Evolutionary conservation across 2,329 filamentous ascomycete genomes (phyloP).

Genomic region (Spiromastix sp.): DNA sequence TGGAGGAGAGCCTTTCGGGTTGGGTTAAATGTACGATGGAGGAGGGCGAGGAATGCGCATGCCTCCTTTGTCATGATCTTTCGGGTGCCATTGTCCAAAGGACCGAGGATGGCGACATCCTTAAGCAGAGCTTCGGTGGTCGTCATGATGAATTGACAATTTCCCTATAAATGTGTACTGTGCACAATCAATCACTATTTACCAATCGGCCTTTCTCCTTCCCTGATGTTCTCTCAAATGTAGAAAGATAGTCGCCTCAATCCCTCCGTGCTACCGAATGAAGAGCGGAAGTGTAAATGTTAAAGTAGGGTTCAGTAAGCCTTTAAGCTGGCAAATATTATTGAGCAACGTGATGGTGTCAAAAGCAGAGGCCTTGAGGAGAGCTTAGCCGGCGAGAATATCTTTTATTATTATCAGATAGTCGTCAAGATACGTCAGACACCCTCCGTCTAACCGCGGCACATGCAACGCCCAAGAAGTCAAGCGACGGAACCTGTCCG

Average conservation of each 20-base stretch:
- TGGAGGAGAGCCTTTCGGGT: conserved; percentile 83
- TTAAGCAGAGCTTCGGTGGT: conserved; percentile 67
- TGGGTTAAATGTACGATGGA: conserved; percentile 88
- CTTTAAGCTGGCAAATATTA: no score
- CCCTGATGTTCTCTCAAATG: no score
- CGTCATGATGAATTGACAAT: conserved; percentile 45
- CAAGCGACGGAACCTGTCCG: not conserved
- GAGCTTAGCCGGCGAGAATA: no score
- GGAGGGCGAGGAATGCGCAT: conserved; percentile 80
- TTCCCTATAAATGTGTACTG: not conserved
- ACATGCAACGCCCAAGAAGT: conserved; percentile 2
- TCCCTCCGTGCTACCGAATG: no score
- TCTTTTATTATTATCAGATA: no score
- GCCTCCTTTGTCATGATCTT: conserved; percentile 90
- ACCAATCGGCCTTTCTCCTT: no score
- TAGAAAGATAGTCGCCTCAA: no score
- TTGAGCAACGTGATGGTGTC: no score
- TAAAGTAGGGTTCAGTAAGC: no score
- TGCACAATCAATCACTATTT: no score
- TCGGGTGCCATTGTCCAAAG: conserved; percentile 64
- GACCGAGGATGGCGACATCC: conserved; percentile 77
- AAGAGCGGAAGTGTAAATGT: no score
- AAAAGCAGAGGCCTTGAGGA: no score
- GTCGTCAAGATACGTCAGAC: conserved; percentile 6
- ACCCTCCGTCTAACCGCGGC: not conserved